These are phyloP conservation scores for Bertia moriformis DNA, from an alignment of 2,329 filamentous ascomycete species.

Conservation along the genomic window DNA sequence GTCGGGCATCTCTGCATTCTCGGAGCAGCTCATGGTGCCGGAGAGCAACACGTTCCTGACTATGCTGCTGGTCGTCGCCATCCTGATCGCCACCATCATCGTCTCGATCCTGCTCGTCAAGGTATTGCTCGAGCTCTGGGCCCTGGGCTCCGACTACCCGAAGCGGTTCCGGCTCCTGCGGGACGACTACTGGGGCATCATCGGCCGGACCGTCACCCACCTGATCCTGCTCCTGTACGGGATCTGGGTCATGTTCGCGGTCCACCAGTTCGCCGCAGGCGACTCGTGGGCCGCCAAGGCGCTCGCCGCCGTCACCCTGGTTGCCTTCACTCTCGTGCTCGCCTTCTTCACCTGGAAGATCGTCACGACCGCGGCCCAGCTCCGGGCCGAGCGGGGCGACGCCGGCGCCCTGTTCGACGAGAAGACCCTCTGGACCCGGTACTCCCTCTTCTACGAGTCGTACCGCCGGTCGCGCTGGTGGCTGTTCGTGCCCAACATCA, in stretches of 20 bases:
- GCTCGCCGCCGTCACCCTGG: slow-evolving; percentile 70
- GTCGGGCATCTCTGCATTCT: slow-evolving; percentile 65
- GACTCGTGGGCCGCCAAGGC: slow-evolving; percentile 87
- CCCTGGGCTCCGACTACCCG: slow-evolving; percentile 76
- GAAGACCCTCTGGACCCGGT: slow-evolving; percentile 84
- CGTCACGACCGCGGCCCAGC: slow-evolving; percentile 57
- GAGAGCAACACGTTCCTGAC: slow-evolving; percentile 93
- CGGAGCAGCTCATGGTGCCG: slow-evolving; percentile 73
- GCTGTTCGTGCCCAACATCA: slow-evolving; percentile 77
- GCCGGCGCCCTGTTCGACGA: slow-evolving; percentile 65
- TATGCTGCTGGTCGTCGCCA: slow-evolving; percentile 73
- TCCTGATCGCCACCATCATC: slow-evolving; percentile 69
- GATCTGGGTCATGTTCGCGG: slow-evolving; percentile 86
- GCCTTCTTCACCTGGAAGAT: slow-evolving; percentile 75
- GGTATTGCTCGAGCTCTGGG: slow-evolving; percentile 79
- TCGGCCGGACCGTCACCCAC: slow-evolving; percentile 77
- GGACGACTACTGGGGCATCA: slow-evolving; percentile 87
- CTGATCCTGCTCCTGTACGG: slow-evolving; percentile 90
- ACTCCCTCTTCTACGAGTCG: slow-evolving; percentile 91
- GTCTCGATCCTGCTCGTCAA: slow-evolving; percentile 82
- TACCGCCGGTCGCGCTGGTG: slow-evolving; percentile 96
- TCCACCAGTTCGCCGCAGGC: slow-evolving; percentile 85
- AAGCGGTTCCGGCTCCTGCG: slow-evolving; percentile 72
- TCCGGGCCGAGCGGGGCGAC: slow-evolving; percentile 65
- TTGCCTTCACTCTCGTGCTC: slow-evolving; percentile 67